Conservation (phyloP, 1,284 basidiomycete genomes). For the Ceratorhiza oryzae-sativae region DNA sequence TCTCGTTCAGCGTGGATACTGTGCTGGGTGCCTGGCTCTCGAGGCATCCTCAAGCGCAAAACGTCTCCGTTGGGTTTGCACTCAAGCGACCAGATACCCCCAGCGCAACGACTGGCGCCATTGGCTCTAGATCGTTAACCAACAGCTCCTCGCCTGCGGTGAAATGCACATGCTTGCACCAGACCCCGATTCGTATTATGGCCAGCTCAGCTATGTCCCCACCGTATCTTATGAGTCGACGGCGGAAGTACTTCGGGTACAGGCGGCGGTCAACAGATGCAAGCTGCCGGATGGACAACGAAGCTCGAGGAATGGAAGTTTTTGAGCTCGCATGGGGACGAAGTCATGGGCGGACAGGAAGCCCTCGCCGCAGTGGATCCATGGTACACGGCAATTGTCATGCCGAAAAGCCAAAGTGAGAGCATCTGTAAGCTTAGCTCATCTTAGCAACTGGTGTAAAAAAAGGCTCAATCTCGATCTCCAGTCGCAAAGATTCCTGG, state of each 20-base stretch:
- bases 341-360: not conserved
- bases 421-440: constrained; percentile 8
- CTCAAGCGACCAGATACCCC: constrained; percentile 18
- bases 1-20: not conserved
- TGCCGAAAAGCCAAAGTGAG: constrained; percentile 28
- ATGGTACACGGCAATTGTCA: constrained; percentile 22
- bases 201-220: not conserved
- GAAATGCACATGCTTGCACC: constrained; percentile 38
- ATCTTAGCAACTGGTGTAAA: not conserved
- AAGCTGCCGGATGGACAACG: constrained; percentile 20
- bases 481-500: constrained; percentile 30
- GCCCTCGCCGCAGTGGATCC: constrained; percentile 29
- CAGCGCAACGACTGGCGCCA: constrained; percentile 1
- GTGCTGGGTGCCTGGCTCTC: constrained; percentile 24
- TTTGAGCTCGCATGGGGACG: constrained; percentile 6
- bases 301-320: constrained; percentile 36
- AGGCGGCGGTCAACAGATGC: constrained; percentile 28
- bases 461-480: not conserved
- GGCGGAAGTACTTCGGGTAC: constrained; percentile 4
- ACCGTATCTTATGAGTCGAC: not conserved
- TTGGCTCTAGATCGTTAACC: not conserved
- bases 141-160: constrained; percentile 11
- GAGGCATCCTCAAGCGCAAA: constrained; percentile 19
- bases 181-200: constrained; percentile 3
- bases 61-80: constrained; percentile 24